Evolutionary conservation across 108 stramenopile species (phyloP), one percentile per base, ranked within the genome.

Genomic region (Conticribra guillardii): DNA sequence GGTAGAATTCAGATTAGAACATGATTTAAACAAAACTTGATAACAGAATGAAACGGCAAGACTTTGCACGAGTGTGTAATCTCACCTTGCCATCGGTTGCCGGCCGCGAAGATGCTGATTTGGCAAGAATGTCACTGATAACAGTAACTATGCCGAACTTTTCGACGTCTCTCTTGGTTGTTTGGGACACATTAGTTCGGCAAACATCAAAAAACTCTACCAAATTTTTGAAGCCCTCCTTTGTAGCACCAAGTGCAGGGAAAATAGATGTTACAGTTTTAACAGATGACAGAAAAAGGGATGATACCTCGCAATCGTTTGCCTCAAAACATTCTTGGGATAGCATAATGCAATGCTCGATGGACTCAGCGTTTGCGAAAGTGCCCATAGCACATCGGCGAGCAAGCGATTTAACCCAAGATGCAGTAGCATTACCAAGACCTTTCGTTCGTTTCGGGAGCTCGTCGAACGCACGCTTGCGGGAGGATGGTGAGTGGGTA

Each of bases 351-450:
- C 87, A 89, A 64, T 86, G 83, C 51, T 87, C 82, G 31, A 89
- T 78, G 46, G 66, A 67, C 45, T 91, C 90, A 11, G 67, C 60
- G 54, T 91, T 88, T 48, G 91, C 46, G 62, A 89, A 83, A 26
- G 79, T 59, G 18, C 93, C 90, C 90, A 91, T 94, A 60, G 87
- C 84, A 63, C 84, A 85, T 51, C 90, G 81, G 19, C 84, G 79
- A 14, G 86, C 84, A 47, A 91, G 45, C 15, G 69, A 71, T 53
- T 85, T 84, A 44, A 87, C 76, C 87, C 86, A 92, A 7, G 74
- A 33, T n/a, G 79, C 52, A 4, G 84, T 71, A 28, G 63, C 69
- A 41, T 75, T 76, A 4, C 89, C 86, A 48, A 85, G 66, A 59
- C 71, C 53, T 56, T 90, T 89, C 4, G 88, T 84, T 15, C 95